Evolutionary conservation across 345 rosid genomes (phyloP).

Genomic region (Raphanus raphanistrum): DNA sequence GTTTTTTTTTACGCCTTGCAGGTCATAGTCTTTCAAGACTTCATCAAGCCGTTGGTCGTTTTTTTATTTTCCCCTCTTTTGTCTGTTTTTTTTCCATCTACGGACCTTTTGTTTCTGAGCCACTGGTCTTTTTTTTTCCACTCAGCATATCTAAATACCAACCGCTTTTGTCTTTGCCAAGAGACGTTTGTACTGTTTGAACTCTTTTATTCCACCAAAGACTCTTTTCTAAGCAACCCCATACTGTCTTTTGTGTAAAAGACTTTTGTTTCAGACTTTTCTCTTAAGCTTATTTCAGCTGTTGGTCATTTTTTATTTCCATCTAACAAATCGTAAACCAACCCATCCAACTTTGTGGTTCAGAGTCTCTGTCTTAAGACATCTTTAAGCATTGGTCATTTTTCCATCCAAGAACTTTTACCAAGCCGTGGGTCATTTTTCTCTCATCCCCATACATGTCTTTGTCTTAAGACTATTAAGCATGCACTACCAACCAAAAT

Average conservation of each 20-base stretch:
- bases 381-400: neutral
- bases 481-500: no score
- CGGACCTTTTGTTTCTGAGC: neutral
- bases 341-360: neutral
- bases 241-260: neutral
- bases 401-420: no score
- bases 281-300: neutral
- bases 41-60: no score
- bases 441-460: neutral
- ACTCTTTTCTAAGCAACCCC: neutral
- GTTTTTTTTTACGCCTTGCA: neutral
- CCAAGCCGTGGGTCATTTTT: no score
- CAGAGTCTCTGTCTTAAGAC: neutral
- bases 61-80: neutral
- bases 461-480: no score
- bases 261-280: neutral
- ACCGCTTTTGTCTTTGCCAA: no score
- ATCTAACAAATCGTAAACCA: neutral
- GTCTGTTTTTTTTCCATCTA: neutral
- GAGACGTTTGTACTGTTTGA: neutral
- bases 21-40: neutral
- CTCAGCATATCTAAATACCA: no score
- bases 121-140: no score
- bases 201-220: neutral
- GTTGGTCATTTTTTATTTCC: neutral